Evolutionary conservation across 768 basidiomycete genomes (phyloP), one percentile per base, ranked within the genome.

Genomic region (Pleurotus ostreatus): DNA sequence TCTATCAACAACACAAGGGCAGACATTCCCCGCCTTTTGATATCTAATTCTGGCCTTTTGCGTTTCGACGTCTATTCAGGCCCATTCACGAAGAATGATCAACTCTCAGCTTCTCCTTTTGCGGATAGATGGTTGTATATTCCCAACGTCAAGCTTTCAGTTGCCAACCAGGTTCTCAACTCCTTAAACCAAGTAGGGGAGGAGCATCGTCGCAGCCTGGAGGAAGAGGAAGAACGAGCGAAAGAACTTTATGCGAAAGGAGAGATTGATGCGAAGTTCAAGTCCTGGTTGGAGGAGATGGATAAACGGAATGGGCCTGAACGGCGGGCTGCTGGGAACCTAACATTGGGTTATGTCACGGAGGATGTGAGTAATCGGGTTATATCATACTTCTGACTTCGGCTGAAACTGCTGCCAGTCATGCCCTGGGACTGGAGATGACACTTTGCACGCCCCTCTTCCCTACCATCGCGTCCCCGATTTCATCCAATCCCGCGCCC

Each of bases 321-420:
- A 51, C 70, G 69, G 44, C 68, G 76, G 18, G 79, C 74, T 1
- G 71, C 77, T 22, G 57, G 51, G 11, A 52, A 52, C 23, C 66
- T 83, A 62, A 88, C 87, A 0, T 68, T 84, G n/a, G 89, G 90
- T 57, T 91, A 92, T 62, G 88, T 90, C 20, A 92, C 90, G 3
- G 62, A 67, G 0, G 88, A 89, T 65, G 82, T 86, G 60, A 65
- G 82, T 65, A 3, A 15, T 43, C 15, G 12, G 25, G 18, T 45
- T 11, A 38, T 41, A 23, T 22, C 2, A 45, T 23, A 9, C 2
- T 23, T 61, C n/a, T 44, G 25, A 26, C 9, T 44, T 26, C 34
- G 9, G 12, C 9, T 30, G 15, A n/a, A 43, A 48, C 41, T 48
- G 9, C 1, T 46, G 8, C 0, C 55, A 83, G 87, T 70, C 80